Percentiles rank a stretch among this genome's conserved stretches.
Evolutionary conservation across 1,284 basidiomycete genomes (phyloP).

Genomic region (Moesziomyces sp.): DNA sequence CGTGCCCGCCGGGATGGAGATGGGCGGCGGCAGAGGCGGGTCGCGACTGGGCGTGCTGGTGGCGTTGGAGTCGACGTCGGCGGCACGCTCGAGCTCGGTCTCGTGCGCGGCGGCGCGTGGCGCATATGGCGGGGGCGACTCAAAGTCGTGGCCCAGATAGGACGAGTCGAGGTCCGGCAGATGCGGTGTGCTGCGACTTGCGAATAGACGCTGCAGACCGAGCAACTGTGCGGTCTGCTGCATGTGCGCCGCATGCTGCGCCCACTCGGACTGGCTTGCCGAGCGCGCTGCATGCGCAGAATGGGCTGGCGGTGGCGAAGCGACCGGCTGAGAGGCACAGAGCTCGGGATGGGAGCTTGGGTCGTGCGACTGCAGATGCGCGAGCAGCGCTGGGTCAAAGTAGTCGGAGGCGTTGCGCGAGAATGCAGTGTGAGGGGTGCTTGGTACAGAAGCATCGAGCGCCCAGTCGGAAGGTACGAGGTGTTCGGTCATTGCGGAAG

Average conservation of each 20-base stretch:
- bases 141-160: constrained; percentile 36
- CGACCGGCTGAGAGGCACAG: constrained; percentile 4
- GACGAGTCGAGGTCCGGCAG: constrained; percentile 39
- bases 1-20: constrained; percentile 23
- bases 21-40: constrained; percentile 42
- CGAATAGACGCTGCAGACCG: constrained; percentile 42
- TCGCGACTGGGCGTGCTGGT: constrained; percentile 1
- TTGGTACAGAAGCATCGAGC: constrained; percentile 23
- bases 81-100: constrained; percentile 36
- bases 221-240: constrained; percentile 42
- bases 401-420: constrained; percentile 38
- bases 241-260: constrained; percentile 43
- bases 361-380: constrained; percentile 31
- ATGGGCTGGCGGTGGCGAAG: constrained; percentile 75
- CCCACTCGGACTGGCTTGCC: constrained; percentile 83
- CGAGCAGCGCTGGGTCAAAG: constrained; percentile 35
- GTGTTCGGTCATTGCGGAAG: constrained; percentile 20
- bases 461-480: constrained; percentile 26
- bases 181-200: constrained; percentile 44
- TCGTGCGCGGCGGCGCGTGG: constrained; percentile 34
- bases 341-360: constrained; percentile 37
- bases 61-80: constrained; percentile 9
- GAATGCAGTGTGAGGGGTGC: constrained; percentile 16
- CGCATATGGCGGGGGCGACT: constrained; percentile 45
- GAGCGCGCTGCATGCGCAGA: constrained; percentile 91